Evolutionary conservation across 495 filamentous ascomycete genomes (phyloP).

Genomic region (Friedmanniomyces endolithicus): DNA sequence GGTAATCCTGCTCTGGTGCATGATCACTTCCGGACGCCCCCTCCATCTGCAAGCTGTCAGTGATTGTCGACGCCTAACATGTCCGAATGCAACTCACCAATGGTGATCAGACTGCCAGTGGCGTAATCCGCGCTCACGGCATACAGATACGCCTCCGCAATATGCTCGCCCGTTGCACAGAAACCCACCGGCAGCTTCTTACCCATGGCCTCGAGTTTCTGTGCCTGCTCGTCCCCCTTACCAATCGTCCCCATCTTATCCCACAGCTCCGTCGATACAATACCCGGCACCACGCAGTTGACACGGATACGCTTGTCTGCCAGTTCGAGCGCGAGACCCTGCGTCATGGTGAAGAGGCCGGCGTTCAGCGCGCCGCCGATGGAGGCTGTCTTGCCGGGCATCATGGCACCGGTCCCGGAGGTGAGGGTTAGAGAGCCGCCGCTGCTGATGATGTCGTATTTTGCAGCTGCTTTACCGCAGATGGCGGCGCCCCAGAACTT

Average conservation of each 20-base stretch:
- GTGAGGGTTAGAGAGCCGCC: conserved; percentile 26
- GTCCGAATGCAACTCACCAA: conserved; percentile 3
- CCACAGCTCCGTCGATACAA: conserved; percentile 19
- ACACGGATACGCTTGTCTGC: conserved; percentile 18
- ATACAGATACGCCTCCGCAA: conserved; percentile 21
- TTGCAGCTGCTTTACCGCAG: conserved; percentile 30
- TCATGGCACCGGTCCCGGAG: conserved; percentile 19
- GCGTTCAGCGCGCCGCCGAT: conserved; percentile 18
- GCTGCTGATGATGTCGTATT: conserved; percentile 31
- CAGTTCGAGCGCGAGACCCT: conserved; percentile 18
- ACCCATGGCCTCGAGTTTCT: background rate
- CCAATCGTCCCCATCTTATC: conserved; percentile 15
- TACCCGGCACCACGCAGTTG: conserved; percentile 16
- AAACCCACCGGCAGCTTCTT: conserved; percentile 18
- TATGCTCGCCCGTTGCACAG: conserved; percentile 15
- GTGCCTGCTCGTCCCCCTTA: conserved; percentile 8
- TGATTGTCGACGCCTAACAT: background rate
- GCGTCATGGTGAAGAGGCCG: conserved; percentile 18
- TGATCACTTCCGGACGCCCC: background rate
- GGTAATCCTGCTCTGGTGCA: too few species aligned
- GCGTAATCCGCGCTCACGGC: conserved; percentile 14
- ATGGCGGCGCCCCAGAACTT: conserved; percentile 37
- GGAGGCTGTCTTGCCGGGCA: conserved; percentile 16
- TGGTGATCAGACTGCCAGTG: conserved; percentile 13
- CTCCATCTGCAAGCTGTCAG: background rate